Conservation (phyloP, 2,329 filamentous ascomycete genomes). For the Penicillium palitans region DNA sequence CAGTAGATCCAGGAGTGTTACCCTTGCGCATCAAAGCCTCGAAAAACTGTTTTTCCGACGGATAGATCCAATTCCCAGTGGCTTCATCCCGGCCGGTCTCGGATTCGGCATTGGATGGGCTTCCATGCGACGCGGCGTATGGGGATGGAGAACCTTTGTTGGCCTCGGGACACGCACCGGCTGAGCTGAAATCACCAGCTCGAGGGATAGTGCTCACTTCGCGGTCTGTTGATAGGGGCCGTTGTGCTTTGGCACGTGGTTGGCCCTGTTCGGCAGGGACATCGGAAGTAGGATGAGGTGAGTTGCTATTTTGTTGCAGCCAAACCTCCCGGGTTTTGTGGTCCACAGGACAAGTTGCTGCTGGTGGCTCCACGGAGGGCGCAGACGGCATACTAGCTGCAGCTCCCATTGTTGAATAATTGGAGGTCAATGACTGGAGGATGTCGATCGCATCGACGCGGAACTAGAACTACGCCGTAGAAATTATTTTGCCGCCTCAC, state of each 20-base stretch:
- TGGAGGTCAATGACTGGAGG: slow-evolving; percentile 16
- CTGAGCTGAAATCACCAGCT: slow-evolving; percentile 40
- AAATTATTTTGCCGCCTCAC: slow-evolving; percentile 27
- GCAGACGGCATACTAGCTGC: slow-evolving; percentile 39
- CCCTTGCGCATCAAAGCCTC: slow-evolving; percentile 94
- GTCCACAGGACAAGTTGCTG: slow-evolving; percentile 76
- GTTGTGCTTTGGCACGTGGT: slow-evolving; percentile 32
- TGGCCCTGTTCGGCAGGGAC: slow-evolving; percentile 29
- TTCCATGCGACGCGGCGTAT: slow-evolving; percentile 32
- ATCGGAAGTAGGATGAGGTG: slow-evolving; percentile 35
- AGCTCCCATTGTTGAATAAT: slow-evolving; percentile 37
- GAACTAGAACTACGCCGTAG: slow-evolving; percentile 11
- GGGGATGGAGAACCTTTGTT: slow-evolving; percentile 31
- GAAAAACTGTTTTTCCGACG: slow-evolving; percentile 96
- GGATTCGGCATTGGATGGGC: slow-evolving; percentile 71
- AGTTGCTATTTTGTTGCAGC: slow-evolving; percentile 59
- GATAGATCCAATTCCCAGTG: slow-evolving; percentile 94
- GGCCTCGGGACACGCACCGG: slow-evolving; percentile 23
- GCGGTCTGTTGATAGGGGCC: slow-evolving; percentile 64
- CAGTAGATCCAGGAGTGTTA: slow-evolving; percentile 60
- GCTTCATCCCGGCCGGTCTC: slow-evolving; percentile 70
- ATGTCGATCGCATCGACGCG: slow-evolving; percentile 16
- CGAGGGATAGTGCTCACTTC: slow-evolving; percentile 79
- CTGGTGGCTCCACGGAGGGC: slow-evolving; percentile 29
- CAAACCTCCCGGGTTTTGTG: slow-evolving; percentile 84